These are phyloP conservation scores for Schrenkiella parvula DNA, from an alignment of 345 rosid genomes.

Conservation along the genomic window DNA sequence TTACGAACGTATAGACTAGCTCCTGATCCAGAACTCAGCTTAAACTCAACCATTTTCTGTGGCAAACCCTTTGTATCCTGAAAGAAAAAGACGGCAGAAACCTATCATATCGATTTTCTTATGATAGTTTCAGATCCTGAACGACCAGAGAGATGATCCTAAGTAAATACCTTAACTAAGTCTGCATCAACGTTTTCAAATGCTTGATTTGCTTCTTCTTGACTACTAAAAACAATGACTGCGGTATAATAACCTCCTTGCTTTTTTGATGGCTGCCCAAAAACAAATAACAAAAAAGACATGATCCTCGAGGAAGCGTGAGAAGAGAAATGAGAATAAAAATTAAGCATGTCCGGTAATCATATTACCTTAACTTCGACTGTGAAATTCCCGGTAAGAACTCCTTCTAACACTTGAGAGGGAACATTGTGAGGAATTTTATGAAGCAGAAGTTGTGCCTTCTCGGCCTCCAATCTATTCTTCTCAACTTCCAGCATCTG, in stretches of 20 bases:
- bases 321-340: neutral
- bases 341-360: neutral
- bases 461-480: slow-evolving; percentile 8
- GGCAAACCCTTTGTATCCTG: slow-evolving; percentile 65
- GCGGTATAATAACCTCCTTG: slow-evolving; percentile 49
- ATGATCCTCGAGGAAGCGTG: neutral
- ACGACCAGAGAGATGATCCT: neutral
- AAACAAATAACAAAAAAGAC: slow-evolving; percentile 1
- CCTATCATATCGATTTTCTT: neutral
- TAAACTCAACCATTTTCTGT: slow-evolving; percentile 49
- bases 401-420: slow-evolving; percentile 41
- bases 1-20: slow-evolving; percentile 53
- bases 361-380: slow-evolving; percentile 56
- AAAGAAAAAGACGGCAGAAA: neutral
- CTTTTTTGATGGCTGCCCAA: slow-evolving; percentile 51
- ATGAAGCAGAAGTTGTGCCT: slow-evolving; percentile 57
- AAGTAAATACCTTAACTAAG: slow-evolving; percentile 50
- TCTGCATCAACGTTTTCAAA: slow-evolving; percentile 51
- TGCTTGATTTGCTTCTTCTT: slow-evolving; percentile 59
- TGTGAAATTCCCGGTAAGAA: slow-evolving; percentile 47
- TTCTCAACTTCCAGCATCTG: slow-evolving; percentile 48
- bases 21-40: slow-evolving; percentile 34
- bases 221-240: slow-evolving; percentile 43
- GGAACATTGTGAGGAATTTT: slow-evolving; percentile 52
- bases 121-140: neutral